Evolutionary conservation across 495 filamentous ascomycete species (phyloP).

Genomic region (Peziza echinospora): DNA sequence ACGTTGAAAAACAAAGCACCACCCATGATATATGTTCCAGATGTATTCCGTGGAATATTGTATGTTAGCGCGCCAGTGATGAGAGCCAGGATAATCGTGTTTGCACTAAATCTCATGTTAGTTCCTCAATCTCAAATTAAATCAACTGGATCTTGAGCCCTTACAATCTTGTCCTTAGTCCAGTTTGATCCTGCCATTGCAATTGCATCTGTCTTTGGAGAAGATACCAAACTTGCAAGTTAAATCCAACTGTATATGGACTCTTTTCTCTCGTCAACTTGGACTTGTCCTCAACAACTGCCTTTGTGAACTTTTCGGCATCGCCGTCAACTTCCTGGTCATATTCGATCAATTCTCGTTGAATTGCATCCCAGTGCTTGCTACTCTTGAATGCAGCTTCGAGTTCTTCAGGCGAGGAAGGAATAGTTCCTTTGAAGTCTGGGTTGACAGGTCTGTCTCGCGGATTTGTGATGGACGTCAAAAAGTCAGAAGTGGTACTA

Average conservation of each 20-base stretch:
- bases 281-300: conserved; percentile 44
- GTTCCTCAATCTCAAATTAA: too few relatives aligned
- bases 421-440: conserved; percentile 39
- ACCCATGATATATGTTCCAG: conserved; percentile 31
- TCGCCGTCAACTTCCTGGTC: conserved; percentile 40
- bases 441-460: conserved; percentile 41
- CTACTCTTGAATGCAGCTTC: conserved; percentile 37
- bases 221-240: conserved; percentile 38
- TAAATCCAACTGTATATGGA: conserved; percentile 36
- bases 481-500: conserved; percentile 53
- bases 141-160: too few relatives aligned
- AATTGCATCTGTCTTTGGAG: conserved; percentile 59
- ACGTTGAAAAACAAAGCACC: conserved; percentile 38
- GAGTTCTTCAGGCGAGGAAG: conserved; percentile 42
- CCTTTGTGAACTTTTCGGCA: conserved; percentile 45
- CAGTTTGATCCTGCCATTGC: conserved; percentile 46
- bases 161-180: conserved; percentile 50
- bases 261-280: conserved; percentile 47
- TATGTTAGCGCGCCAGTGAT: conserved; percentile 59
- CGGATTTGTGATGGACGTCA: conserved; percentile 58
- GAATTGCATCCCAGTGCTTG: conserved; percentile 17
- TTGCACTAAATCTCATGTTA: conserved; percentile 22
- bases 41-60: conserved; percentile 36
- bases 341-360: conserved; percentile 35
- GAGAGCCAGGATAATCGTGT: conserved; percentile 50